Evolutionary conservation across 768 basidiomycete species (phyloP).

Genomic region (Phaffia tasmanica): DNA sequence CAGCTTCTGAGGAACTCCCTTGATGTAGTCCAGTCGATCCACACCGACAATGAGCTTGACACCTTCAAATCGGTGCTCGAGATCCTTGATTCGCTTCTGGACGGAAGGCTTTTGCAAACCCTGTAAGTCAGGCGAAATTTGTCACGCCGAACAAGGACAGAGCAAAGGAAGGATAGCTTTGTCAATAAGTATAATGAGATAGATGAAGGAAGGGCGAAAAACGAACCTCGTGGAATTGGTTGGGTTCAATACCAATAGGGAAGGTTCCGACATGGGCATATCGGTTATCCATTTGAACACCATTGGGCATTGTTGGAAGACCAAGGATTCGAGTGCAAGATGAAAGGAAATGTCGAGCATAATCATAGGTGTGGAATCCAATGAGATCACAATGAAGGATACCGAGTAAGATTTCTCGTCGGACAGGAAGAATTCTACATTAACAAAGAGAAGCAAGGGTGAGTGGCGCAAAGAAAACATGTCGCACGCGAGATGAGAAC

Average conservation of each 20-base stretch:
- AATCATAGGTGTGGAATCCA: conserved; percentile 99
- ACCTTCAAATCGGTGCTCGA: conserved; percentile 82
- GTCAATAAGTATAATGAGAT: neutral
- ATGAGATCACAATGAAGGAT: conserved; percentile 92
- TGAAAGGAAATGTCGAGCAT: conserved; percentile 97
- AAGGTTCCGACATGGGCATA: conserved; percentile 96
- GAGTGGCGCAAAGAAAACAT: no score
- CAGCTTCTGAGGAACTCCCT: conserved; percentile 96
- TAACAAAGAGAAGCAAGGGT: neutral
- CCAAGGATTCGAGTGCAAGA: conserved; percentile 94
- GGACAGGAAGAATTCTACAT: conserved; percentile 81
- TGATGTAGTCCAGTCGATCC: conserved; percentile 97
- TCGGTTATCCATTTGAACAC: conserved; percentile 89
- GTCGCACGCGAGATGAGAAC: no score
- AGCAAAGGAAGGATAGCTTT: conserved; percentile 7
- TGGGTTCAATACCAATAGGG: conserved; percentile 96
- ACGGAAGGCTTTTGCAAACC: conserved; percentile 71
- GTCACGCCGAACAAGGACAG: conserved; percentile 7
- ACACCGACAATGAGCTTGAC: conserved; percentile 98
- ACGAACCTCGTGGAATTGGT: conserved; percentile 70
- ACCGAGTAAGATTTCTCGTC: conserved; percentile 93
- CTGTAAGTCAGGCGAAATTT: conserved; percentile 40
- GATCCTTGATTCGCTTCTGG: conserved; percentile 61
- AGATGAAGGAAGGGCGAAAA: neutral
- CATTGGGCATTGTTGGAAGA: conserved; percentile 93